Evolutionary conservation across 345 rosid genomes (phyloP), one percentile per base, ranked within the genome.

Genomic region (Lepidium africanum): DNA sequence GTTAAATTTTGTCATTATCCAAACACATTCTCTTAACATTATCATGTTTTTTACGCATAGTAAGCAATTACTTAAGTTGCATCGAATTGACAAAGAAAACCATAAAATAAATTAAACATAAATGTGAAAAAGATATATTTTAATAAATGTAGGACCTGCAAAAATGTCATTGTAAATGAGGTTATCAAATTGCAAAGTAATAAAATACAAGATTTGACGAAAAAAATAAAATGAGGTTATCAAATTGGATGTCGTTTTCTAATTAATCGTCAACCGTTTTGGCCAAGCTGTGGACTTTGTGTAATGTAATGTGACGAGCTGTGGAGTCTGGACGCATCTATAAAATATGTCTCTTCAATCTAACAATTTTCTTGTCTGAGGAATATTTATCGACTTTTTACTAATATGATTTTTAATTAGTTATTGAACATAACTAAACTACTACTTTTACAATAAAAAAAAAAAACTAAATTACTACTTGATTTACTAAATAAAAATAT

Each of bases 251-350:
- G 54, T 51, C 68, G 61, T 70, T 41, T 42, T 71, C 56, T 71
- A 32, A 53, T 62, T 56, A 62, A 53, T 43, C 55, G 40, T 56
- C 69, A 43, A 53, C 63, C 69, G 69, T 71, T 71, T 62, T 10
- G 68, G 62, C 55, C 47, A 21, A 52, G 6, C 8, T 41, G n/a
- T 70, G 67, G 61, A 52, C 61, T 50, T 48, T 30, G 14, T 17
- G n/a, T n/a, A 16, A 6, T 17, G n/a, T n/a, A 16, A 6, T 60
- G 40, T n/a, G 46, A 32, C 10, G 49, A 45, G 15, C n/a, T 43
- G 55, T 25, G 30, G 36, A 40, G 33, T 30, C 33, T 30, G 33
- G 36, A 39, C 36, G n/a, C n/a, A 39, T 35, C 41, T 32, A 14
- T 53, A 30, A 7, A 30, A 30, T 6, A 50, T 30, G 33, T 30